These are phyloP conservation scores for Cladosporium colombiae DNA, from an alignment of 2,329 filamentous ascomycete species.

Conservation along the genomic window DNA sequence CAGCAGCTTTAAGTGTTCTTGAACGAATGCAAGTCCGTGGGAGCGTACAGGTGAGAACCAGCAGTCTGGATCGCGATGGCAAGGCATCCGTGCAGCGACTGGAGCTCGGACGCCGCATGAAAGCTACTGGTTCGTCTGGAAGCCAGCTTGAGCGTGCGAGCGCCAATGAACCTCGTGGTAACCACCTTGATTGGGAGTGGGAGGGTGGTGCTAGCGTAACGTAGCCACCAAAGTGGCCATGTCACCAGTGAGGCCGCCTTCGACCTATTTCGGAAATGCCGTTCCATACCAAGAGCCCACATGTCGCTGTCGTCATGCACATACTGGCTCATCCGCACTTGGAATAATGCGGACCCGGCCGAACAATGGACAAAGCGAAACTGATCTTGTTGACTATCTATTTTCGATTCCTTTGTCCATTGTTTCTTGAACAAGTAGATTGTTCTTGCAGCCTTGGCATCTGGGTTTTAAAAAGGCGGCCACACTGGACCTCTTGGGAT, in stretches of 20 bases:
- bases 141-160: background rate
- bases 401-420: background rate
- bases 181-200: constrained; percentile 19
- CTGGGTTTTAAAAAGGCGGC: background rate
- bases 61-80: constrained; percentile 22
- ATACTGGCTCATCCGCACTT: background rate
- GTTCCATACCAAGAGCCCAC: background rate
- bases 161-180: background rate
- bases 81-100: constrained; percentile 21
- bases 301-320: background rate
- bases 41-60: constrained; percentile 24
- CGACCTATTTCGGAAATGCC: background rate
- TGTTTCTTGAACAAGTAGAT: background rate
- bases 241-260: background rate
- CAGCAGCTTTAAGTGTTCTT: constrained; percentile 23
- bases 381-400: background rate
- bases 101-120: constrained; percentile 26
- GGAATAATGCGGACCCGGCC: background rate
- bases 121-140: background rate
- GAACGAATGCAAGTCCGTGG: constrained; percentile 28
- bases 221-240: background rate
- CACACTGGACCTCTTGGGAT: background rate
- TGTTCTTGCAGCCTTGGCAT: background rate
- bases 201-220: background rate
- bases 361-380: background rate